Conservation (phyloP, 2,329 filamentous ascomycete species). For the Pseudovirgaria hyperparasitica region DNA sequence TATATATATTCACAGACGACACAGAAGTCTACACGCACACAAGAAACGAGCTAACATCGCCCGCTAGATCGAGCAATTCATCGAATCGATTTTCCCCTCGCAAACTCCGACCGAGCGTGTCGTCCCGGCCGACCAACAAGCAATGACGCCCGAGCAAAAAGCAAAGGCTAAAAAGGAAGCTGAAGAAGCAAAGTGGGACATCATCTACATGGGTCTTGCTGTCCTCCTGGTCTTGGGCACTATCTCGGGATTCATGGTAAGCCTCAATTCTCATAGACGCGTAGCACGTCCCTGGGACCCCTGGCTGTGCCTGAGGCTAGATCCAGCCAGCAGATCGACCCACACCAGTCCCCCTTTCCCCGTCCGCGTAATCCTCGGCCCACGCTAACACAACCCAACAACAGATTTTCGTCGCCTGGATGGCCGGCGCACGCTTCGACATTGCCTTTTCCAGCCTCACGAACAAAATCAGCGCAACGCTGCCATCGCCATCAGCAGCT, state of each 20-base stretch:
- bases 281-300: no score
- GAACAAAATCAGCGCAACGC: constrained; percentile 33
- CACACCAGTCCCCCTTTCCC: no score
- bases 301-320: no score
- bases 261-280: constrained; percentile 15
- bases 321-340: no score
- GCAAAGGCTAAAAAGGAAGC: constrained; percentile 40
- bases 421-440: constrained; percentile 74
- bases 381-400: constrained; percentile 9
- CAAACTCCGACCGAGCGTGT: constrained; percentile 59
- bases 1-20: constrained; percentile 15
- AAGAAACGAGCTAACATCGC: constrained; percentile 3
- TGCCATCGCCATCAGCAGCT: no score
- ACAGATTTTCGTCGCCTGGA: constrained; percentile 65
- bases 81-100: constrained; percentile 81
- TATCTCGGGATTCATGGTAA: constrained; percentile 69
- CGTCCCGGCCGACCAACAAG: constrained; percentile 14
- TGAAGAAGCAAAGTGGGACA: constrained; percentile 40
- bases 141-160: constrained; percentile 40
- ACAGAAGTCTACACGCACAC: constrained; percentile 3
- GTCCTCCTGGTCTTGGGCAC: constrained; percentile 57
- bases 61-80: constrained; percentile 81
- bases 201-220: constrained; percentile 50
- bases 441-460: constrained; percentile 47
- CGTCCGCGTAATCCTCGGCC: no score